phyloP scores from a whole-genome alignment of 805 yeast genomes.

The Isabelozyma heimii region DNA sequence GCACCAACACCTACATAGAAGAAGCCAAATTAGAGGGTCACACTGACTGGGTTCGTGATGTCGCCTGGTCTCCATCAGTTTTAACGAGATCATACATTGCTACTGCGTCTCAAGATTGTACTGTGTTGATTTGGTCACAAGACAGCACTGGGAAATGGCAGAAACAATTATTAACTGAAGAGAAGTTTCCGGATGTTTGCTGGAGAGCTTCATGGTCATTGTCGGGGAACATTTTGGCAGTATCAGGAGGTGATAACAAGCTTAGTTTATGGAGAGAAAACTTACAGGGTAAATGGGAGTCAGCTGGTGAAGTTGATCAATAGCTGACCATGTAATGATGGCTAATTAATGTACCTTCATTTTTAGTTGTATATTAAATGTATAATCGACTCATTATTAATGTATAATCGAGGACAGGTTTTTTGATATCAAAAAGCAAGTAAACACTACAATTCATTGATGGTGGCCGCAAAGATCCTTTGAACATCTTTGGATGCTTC shows the following conservation, averaged over 20 bases:
- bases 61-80: constrained; percentile 95
- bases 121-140: constrained; percentile 94
- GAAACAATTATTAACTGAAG: constrained; percentile 68
- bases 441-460: constrained; percentile 38
- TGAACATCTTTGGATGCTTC: constrained; percentile 83
- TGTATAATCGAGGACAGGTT: background rate
- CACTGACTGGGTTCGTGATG: constrained; percentile 98
- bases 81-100: constrained; percentile 88
- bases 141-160: constrained; percentile 73
- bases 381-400: background rate
- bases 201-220: constrained; percentile 99
- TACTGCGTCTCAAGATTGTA: constrained; percentile 93
- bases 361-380: background rate
- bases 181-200: constrained; percentile 91
- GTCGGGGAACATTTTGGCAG: constrained; percentile 92
- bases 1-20: constrained; percentile 55
- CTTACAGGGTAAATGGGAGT: constrained; percentile 90
- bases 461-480: constrained; percentile 59
- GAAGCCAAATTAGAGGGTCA: constrained; percentile 87
- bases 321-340: constrained; percentile 20
- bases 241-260: constrained; percentile 94
- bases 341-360: background rate
- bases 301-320: constrained; percentile 95
- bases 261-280: constrained; percentile 97
- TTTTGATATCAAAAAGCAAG: background rate